Evolutionary conservation across 768 basidiomycete genomes (phyloP).

Genomic region (Trametes cingulata): DNA sequence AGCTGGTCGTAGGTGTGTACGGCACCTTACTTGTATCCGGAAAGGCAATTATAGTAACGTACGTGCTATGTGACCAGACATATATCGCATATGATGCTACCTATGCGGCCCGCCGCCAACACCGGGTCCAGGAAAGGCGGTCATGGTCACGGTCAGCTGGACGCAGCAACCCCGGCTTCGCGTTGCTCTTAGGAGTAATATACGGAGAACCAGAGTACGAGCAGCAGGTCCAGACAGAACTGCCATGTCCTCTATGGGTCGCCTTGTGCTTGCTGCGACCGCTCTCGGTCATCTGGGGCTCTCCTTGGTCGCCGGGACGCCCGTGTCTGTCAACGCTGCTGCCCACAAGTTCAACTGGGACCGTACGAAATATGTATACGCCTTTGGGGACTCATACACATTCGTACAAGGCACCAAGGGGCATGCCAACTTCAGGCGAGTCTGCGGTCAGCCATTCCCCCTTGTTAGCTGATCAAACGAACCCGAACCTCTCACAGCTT

Average conservation of each 20-base stretch:
- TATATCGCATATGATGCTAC: not conserved
- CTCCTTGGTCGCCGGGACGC: not conserved
- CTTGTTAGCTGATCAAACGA: not conserved
- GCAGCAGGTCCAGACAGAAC: too few relatives aligned
- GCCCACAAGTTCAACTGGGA: conserved; percentile 42
- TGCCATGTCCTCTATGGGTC: too few relatives aligned
- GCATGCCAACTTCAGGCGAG: conserved; percentile 51
- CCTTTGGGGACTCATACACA: conserved; percentile 59
- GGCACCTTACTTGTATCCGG: too few relatives aligned
- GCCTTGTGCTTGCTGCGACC: not conserved
- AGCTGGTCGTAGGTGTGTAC: too few relatives aligned
- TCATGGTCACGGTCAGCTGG: not conserved
- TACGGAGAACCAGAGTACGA: too few relatives aligned
- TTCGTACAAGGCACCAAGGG: conserved; percentile 54
- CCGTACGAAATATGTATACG: conserved; percentile 45
- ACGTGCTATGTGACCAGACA: too few relatives aligned
- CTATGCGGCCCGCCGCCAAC: not conserved
- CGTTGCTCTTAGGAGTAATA: too few relatives aligned
- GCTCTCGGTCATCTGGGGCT: not conserved
- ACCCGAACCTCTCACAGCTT: conserved; percentile 37
- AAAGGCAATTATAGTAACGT: too few relatives aligned
- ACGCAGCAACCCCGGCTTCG: not conserved
- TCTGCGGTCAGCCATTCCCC: too few relatives aligned
- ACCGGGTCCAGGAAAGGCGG: not conserved
- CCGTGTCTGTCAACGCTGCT: not conserved